Evolutionary conservation across 164 flowering plant species (phyloP).

Genomic region (Cinnamomum chago): DNA sequence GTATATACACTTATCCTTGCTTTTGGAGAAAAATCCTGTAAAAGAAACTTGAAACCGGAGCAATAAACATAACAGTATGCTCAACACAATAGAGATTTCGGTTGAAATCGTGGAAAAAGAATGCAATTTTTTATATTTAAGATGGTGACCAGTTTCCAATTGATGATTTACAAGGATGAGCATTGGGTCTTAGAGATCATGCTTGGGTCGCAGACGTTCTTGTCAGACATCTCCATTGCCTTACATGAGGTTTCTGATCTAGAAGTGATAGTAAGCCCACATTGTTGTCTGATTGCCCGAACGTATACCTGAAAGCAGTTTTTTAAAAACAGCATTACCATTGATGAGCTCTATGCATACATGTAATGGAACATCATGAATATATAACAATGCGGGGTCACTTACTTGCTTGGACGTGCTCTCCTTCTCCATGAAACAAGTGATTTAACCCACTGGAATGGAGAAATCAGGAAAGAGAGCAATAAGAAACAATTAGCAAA

Average conservation of each 20-base stretch:
- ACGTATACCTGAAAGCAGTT: slow-evolving; percentile 48
- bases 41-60: slow-evolving; percentile 16
- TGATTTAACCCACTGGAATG: slow-evolving; percentile 67
- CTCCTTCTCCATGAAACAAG: slow-evolving; percentile 75
- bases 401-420: slow-evolving; percentile 82
- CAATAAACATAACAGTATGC: slow-evolving; percentile 22
- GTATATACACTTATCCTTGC: slow-evolving; percentile 19
- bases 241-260: slow-evolving; percentile 47
- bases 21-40: slow-evolving; percentile 20
- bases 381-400: background rate
- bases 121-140: slow-evolving; percentile 10
- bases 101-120: slow-evolving; percentile 19
- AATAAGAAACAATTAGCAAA: background rate
- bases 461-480: background rate
- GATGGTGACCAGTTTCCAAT: slow-evolving; percentile 8
- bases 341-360: background rate
- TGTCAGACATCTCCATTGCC: slow-evolving; percentile 68
- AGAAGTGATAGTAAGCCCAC: slow-evolving; percentile 73
- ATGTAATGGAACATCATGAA: background rate
- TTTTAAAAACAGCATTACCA: background rate
- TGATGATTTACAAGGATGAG: slow-evolving; percentile 6
- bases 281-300: slow-evolving; percentile 53
- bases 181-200: slow-evolving; percentile 5
- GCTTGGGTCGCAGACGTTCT: slow-evolving; percentile 13
- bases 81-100: slow-evolving; percentile 19